These are phyloP conservation scores for Cercospora zeae-maydis DNA, from an alignment of 2,329 filamentous ascomycete genomes.

Conservation along the genomic window DNA sequence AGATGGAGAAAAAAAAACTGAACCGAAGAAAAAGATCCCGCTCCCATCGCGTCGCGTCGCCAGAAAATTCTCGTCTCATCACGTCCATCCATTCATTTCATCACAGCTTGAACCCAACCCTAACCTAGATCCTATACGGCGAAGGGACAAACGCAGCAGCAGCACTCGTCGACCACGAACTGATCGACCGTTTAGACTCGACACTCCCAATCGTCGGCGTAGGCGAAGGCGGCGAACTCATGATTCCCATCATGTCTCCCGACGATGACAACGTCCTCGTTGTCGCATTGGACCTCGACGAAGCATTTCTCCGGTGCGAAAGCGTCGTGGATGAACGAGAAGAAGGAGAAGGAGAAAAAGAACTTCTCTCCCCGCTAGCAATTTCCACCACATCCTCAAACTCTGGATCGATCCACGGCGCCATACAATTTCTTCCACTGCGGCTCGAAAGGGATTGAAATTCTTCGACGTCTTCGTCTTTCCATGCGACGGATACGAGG, in stretches of 20 bases:
- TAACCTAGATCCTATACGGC: not conserved
- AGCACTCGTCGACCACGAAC: not conserved
- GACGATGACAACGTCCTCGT: not conserved
- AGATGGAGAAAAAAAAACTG: no score
- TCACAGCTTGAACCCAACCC: no score
- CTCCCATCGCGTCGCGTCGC: no score
- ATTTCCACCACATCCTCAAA: conserved; percentile 7
- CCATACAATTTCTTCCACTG: conserved; percentile 1
- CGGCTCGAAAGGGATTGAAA: conserved; percentile 7
- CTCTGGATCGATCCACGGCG: conserved; percentile 14
- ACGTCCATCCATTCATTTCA: no score
- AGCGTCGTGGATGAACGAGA: no score
- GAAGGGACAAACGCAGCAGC: not conserved
- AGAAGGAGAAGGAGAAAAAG: not conserved
- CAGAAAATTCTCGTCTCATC: not conserved
- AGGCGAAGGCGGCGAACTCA: conserved; percentile 4
- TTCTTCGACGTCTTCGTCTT: conserved; percentile 15
- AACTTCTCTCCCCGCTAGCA: not conserved
- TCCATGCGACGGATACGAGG: conserved; percentile 13
- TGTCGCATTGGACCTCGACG: not conserved
- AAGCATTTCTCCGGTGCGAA: not conserved
- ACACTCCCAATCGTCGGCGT: conserved; percentile 1
- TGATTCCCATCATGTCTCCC: not conserved
- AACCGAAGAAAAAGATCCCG: no score
- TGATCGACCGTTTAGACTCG: not conserved